A percentile compares a stretch with the other conserved stretches of the same genome.
phyloP scores from a whole-genome alignment of 768 basidiomycete species.

The Naganishia vaughanmartiniae region DNA sequence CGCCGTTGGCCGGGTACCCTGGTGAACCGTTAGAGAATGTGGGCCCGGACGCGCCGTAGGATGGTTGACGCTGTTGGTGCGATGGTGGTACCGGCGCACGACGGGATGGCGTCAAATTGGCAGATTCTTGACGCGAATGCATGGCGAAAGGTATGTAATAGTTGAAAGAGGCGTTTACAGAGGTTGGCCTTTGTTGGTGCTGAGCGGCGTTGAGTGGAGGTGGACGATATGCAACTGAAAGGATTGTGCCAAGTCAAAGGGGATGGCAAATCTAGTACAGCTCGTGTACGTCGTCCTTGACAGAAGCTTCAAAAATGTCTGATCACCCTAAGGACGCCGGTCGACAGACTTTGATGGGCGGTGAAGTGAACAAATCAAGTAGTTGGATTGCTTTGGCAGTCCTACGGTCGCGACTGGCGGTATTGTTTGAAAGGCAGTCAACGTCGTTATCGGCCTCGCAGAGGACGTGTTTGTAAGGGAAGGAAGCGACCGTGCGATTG shows the following conservation, averaged over 20 bases:
- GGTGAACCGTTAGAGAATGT: neutral
- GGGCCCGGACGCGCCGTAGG: neutral
- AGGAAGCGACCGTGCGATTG: neutral
- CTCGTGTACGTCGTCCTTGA: neutral
- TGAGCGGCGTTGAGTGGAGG: neutral
- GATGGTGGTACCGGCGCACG: conserved; percentile 20
- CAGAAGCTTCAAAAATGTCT: neutral
- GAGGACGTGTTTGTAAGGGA: neutral
- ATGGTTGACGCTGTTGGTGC: conserved; percentile 21
- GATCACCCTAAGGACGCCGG: neutral
- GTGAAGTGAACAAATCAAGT: neutral
- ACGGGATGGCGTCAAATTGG: conserved; percentile 27
- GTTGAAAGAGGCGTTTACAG: neutral
- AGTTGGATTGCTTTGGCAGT: neutral
- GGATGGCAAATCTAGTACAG: neutral
- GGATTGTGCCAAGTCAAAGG: neutral
- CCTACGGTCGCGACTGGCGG: too few species aligned
- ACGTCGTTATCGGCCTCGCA: conserved; percentile 6
- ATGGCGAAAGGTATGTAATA: conserved; percentile 2
- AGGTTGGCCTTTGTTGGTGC: neutral
- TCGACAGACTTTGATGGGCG: neutral
- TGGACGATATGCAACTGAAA: neutral
- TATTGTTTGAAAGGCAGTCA: too few species aligned
- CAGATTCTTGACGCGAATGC: conserved; percentile 25
- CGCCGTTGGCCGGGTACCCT: conserved; percentile 3